Percentiles rank a stretch among this genome's conserved stretches.
Conservation (phyloP, 352 stramenopile genomes). For the Phytophthora hibernalis region DNA sequence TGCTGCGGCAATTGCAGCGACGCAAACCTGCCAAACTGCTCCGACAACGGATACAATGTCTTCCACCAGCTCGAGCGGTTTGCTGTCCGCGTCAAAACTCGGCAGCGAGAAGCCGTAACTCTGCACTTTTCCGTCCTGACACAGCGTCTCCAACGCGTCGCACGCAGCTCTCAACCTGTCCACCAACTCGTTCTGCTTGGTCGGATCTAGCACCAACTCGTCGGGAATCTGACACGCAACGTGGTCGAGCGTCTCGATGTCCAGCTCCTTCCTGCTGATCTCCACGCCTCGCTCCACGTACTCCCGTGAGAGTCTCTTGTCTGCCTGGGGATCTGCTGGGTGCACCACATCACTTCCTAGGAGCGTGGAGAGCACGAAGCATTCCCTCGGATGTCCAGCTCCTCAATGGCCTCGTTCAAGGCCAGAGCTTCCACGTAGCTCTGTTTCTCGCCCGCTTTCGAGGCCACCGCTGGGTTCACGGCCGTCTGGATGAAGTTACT, state of each 20-base stretch:
- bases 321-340: constrained; percentile 35
- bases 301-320: constrained; percentile 44
- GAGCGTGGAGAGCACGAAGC: constrained; percentile 63
- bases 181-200: constrained; percentile 35
- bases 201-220: constrained; percentile 33
- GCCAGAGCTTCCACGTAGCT: constrained; percentile 73
- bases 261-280: constrained; percentile 53
- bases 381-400: constrained; percentile 68
- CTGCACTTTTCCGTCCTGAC: constrained; percentile 53
- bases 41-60: constrained; percentile 47
- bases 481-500: constrained; percentile 75
- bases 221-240: constrained; percentile 70
- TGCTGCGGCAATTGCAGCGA: constrained; percentile 71
- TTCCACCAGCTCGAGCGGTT: constrained; percentile 51
- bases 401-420: constrained; percentile 69
- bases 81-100: constrained; percentile 31
- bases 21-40: constrained; percentile 55
- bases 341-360: constrained; percentile 62
- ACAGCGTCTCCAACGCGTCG: constrained; percentile 51
- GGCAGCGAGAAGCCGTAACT: constrained; percentile 71
- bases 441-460: constrained; percentile 53
- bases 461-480: constrained; percentile 53
- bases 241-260: constrained; percentile 75
- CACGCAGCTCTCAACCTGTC: constrained; percentile 44
- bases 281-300: constrained; percentile 59